A percentile compares a stretch with the other conserved stretches of the same genome.
Evolutionary conservation across 495 filamentous ascomycete species (phyloP).

Genomic region (Glutinoglossum americanum): DNA sequence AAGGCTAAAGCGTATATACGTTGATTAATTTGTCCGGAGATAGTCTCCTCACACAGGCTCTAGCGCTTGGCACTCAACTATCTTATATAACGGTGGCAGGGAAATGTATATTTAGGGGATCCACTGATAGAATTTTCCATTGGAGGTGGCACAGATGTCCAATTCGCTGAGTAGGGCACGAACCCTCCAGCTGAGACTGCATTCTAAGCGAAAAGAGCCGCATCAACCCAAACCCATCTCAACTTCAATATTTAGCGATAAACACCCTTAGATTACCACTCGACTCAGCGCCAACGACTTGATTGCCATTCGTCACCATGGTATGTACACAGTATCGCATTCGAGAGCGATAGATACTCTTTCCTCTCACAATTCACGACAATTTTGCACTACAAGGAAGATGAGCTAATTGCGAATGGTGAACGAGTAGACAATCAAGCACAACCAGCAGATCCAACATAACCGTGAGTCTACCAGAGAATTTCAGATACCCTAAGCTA

Average conservation of each 20-base stretch:
- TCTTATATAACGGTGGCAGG: no score
- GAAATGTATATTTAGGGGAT: no score
- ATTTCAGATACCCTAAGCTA: constrained; percentile 8
- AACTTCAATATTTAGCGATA: neutral
- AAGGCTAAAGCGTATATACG: no score
- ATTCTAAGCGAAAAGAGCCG: neutral
- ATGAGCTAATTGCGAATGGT: neutral
- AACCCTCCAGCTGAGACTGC: neutral
- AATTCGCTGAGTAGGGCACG: no score
- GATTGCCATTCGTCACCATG: constrained; percentile 2
- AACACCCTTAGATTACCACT: neutral
- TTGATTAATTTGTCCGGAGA: no score
- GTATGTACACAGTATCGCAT: neutral
- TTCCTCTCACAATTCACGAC: neutral
- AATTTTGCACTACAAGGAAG: neutral
- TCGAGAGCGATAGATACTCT: neutral
- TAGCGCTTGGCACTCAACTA: no score
- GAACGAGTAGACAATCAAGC: constrained; percentile 68
- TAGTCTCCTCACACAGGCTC: no score
- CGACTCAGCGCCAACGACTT: neutral
- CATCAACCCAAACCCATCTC: neutral
- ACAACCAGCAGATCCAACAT: constrained; percentile 97
- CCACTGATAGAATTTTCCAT: no score
- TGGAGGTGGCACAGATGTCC: no score
- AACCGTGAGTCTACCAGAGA: constrained; percentile 49